phyloP scores from a whole-genome alignment of 257 asterid genomes.

The Paraleonurus japonicus region DNA sequence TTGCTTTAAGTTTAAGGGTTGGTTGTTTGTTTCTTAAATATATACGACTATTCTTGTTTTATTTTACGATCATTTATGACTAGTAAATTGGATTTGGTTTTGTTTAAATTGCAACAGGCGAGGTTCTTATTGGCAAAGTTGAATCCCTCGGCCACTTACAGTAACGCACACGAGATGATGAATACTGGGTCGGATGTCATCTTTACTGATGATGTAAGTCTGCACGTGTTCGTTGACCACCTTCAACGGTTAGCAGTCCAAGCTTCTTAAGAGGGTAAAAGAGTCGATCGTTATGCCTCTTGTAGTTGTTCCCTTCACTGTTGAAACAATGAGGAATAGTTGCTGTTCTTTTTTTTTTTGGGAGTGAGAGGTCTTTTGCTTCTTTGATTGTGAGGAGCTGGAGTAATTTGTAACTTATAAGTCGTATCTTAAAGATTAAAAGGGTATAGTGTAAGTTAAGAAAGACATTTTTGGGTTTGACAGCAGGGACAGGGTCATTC shows the following conservation, averaged over 20 bases:
- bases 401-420: conserved; percentile 37
- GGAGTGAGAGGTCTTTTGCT: conserved; percentile 24
- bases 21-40: conserved; percentile 3
- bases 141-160: conserved; percentile 97
- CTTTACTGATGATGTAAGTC: conserved; percentile 94
- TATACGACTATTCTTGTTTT: background rate
- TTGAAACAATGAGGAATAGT: conserved; percentile 18
- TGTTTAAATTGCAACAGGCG: conserved; percentile 58
- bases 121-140: conserved; percentile 91
- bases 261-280: conserved; percentile 49
- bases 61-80: background rate
- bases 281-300: conserved; percentile 10
- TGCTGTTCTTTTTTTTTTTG: conserved; percentile 21
- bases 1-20: too few species aligned
- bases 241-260: conserved; percentile 96
- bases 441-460: conserved; percentile 38
- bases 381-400: conserved; percentile 21
- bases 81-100: background rate
- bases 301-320: conserved; percentile 22
- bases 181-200: conserved; percentile 84
- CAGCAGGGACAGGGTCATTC: conserved; percentile 25
- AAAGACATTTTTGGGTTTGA: conserved; percentile 27
- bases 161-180: conserved; percentile 80
- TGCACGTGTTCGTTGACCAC: conserved; percentile 89
- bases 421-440: conserved; percentile 20